phyloP scores from a whole-genome alignment of 495 filamentous ascomycete genomes.

The Penicillium goetzii region DNA sequence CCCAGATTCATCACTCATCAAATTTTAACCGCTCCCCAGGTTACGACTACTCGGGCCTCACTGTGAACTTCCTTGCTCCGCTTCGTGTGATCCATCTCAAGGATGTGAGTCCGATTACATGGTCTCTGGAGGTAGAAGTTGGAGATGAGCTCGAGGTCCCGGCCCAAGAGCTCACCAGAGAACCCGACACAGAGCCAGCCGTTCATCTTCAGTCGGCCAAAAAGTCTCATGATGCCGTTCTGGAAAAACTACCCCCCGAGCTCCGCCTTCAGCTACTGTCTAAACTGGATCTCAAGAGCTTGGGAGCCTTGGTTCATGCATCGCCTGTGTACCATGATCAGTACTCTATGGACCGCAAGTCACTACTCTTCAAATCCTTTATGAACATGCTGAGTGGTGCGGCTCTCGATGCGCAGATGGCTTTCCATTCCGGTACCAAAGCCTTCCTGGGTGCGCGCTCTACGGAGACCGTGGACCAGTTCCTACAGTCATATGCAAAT shows the following conservation, averaged over 20 bases:
- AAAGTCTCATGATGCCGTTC: too few relatives aligned
- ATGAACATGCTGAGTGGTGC: slow-evolving; percentile 16
- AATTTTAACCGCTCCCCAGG: too few relatives aligned
- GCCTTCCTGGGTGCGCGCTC: neutral
- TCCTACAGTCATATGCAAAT: slow-evolving; percentile 16
- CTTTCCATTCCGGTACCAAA: slow-evolving; percentile 10
- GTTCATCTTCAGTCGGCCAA: too few relatives aligned
- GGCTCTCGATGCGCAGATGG: slow-evolving; percentile 25
- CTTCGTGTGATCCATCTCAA: too few relatives aligned
- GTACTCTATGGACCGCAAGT: slow-evolving; percentile 26
- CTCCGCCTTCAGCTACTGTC: slow-evolving; percentile 11
- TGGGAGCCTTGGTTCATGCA: slow-evolving; percentile 27
- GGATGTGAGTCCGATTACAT: neutral
- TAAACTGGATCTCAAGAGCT: slow-evolving; percentile 17
- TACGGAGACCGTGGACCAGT: neutral
- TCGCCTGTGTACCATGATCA: slow-evolving; percentile 36
- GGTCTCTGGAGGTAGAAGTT: neutral
- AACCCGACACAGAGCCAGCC: neutral
- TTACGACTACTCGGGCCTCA: too few relatives aligned
- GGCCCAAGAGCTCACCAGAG: neutral
- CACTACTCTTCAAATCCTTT: slow-evolving; percentile 14
- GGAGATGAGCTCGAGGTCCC: neutral
- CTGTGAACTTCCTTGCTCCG: too few relatives aligned
- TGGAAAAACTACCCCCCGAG: too few relatives aligned
- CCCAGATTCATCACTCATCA: too few relatives aligned